Conservation (phyloP, 2,329 filamentous ascomycete genomes). For the Magnaporthales sp. region DNA sequence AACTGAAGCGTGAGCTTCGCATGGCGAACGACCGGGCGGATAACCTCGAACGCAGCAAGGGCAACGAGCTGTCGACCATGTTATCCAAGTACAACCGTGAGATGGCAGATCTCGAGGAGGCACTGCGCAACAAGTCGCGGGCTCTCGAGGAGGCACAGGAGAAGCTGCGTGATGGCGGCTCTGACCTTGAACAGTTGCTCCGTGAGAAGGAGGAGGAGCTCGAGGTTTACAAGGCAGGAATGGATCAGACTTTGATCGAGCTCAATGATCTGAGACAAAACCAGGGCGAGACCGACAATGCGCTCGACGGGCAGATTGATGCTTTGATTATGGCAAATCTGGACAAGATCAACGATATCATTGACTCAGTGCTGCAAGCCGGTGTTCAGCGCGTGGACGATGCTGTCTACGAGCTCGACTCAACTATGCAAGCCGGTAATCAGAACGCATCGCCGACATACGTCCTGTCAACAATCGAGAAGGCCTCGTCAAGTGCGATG, state of each 20-base stretch:
- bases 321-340: conserved; percentile 78
- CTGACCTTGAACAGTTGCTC: conserved; percentile 76
- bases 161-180: conserved; percentile 70
- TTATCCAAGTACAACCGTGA: conserved; percentile 94
- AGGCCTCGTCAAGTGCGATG: conserved; percentile 86
- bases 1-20: conserved; percentile 85
- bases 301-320: conserved; percentile 84
- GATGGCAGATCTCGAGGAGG: conserved; percentile 93
- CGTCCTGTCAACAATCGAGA: conserved; percentile 94
- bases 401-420: conserved; percentile 93
- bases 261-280: conserved; percentile 78
- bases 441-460: conserved; percentile 94
- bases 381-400: conserved; percentile 93
- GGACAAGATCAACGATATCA: conserved; percentile 92
- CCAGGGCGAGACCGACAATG: conserved; percentile 67
- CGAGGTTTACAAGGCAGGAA: conserved; percentile 94
- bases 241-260: conserved; percentile 93
- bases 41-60: conserved; percentile 86
- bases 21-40: conserved; percentile 88
- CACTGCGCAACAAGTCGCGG: conserved; percentile 77
- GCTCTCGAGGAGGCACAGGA: conserved; percentile 76
- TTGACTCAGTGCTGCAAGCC: conserved; percentile 90
- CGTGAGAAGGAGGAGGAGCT: conserved; percentile 96
- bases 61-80: conserved; percentile 90
- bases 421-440: conserved; percentile 96